Base-by-base conservation (phyloP, 2,329 filamentous ascomycete species). In the Ceratocystiopsis brevicomis region DNA sequence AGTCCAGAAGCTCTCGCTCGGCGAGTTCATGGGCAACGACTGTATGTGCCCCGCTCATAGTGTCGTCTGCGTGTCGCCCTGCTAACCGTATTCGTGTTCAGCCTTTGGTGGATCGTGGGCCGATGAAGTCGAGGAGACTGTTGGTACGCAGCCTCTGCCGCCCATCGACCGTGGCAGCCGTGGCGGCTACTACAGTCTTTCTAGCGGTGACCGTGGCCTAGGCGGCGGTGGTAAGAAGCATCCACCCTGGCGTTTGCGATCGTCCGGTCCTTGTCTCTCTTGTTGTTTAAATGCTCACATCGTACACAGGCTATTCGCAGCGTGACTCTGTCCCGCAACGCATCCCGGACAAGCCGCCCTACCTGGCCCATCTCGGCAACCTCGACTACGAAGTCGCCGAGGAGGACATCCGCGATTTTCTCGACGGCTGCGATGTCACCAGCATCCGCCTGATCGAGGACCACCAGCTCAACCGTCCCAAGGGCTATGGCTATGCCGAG, bases 401-500 rank as follows among this genome's bases (percentile, higher is more conserved):
- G 50, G 81, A 78, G 52, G 81, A 87, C 54, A 79, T 98, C 49
- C 77, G 71, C 53, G 81, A 86, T 42, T 90, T 96, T 57, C 93
- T 98, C 57, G 65, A 69, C 42, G 83, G 71, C 45, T 95, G 88
- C 61, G 73, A 85, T 50, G 79, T 95, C 53, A 81, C 81, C 51
- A 95, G 77, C 58, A 85, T 98, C 51, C 83, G 90, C 55, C 86
- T 98, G 54, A 93, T 98, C 50, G 88, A 95, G 66, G 92, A 98
- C 63, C 90, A 88, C 58, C 71, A 94, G 60, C 81, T 90, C 58
- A 77, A 81, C 61, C 86, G 87, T 57, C 90, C 90, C 51, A 98
- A 98, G 69, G 90, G 90, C 40, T 98, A 98, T 56, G 90, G 88
- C 48, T 98, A 98, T 60, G 88, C 93, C 51, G 90, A 98, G 61